Conservation (phyloP, 169 alveolate genomes). For the Cryptosporidium xiaoi region DNA sequence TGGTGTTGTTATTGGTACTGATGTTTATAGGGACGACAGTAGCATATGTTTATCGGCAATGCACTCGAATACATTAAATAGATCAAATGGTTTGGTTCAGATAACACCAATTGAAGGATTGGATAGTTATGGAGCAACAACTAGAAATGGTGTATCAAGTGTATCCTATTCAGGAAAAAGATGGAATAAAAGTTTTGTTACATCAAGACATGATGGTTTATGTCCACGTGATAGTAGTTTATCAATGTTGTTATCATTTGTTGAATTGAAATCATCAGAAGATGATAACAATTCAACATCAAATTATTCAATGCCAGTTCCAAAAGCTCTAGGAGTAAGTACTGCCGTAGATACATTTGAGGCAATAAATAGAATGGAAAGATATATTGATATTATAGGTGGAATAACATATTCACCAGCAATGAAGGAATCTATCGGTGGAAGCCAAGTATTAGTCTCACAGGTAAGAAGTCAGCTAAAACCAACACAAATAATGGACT, state of each 20-base stretch:
- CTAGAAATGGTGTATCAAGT: constrained; percentile 58
- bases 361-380: constrained; percentile 65
- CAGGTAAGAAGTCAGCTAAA: constrained; percentile 58
- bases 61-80: constrained; percentile 66
- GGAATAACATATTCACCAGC: constrained; percentile 60
- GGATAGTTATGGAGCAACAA: constrained; percentile 64
- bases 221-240: constrained; percentile 70
- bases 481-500: constrained; percentile 73
- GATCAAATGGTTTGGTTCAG: constrained; percentile 51
- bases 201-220: constrained; percentile 57
- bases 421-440: constrained; percentile 70
- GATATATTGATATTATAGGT: constrained; percentile 67
- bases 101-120: constrained; percentile 72
- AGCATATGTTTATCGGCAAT: constrained; percentile 60
- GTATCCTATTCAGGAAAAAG: constrained; percentile 48
- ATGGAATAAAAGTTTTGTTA: constrained; percentile 63
- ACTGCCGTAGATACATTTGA: constrained; percentile 70
- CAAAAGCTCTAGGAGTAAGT: constrained; percentile 55
- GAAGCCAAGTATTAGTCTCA: constrained; percentile 68
- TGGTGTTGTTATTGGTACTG: constrained; percentile 71
- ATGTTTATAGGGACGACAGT: constrained; percentile 72
- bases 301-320: constrained; percentile 29
- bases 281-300: constrained; percentile 2
- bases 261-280: constrained; percentile 14
- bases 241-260: constrained; percentile 61